A percentile compares a stretch with the other conserved stretches of the same genome.
Evolutionary conservation across 768 basidiomycete species (phyloP).

Genomic region (Gyrodon lividus): DNA sequence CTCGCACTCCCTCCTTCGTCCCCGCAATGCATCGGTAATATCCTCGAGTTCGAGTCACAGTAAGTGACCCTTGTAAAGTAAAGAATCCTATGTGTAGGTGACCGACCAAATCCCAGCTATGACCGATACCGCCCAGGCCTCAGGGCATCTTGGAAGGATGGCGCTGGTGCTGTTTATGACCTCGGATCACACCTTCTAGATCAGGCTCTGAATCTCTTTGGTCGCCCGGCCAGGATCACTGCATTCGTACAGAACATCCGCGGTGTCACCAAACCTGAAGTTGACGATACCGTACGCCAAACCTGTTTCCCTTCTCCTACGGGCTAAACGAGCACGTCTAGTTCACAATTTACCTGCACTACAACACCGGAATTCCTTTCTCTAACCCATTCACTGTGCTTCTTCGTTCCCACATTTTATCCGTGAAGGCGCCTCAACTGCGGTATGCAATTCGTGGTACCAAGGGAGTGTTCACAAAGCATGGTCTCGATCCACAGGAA

Average conservation of each 20-base stretch:
- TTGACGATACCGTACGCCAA: conserved; percentile 62
- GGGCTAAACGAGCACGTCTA: conserved; percentile 14
- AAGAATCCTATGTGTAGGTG: not conserved
- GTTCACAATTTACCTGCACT: conserved; percentile 57
- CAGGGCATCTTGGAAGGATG: conserved; percentile 81
- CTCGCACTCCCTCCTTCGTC: conserved; percentile 52
- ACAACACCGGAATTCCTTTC: conserved; percentile 37
- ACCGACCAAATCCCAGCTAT: conserved; percentile 43
- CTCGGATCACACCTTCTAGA: conserved; percentile 81
- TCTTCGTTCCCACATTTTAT: conserved; percentile 67
- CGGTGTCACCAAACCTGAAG: conserved; percentile 58
- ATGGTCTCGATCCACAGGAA: conserved; percentile 78
- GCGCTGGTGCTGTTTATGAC: conserved; percentile 70
- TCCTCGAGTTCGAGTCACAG: conserved; percentile 78
- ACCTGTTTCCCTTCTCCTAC: not conserved
- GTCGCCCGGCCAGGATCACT: conserved; percentile 64
- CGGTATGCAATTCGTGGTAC: conserved; percentile 74
- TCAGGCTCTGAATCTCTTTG: conserved; percentile 74
- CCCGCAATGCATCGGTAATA: conserved; percentile 53
- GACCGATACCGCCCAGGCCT: conserved; percentile 68
- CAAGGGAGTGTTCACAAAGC: conserved; percentile 70
- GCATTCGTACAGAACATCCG: conserved; percentile 71
- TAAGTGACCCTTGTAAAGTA: conserved; percentile 30
- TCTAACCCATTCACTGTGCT: conserved; percentile 63
- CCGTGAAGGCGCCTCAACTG: conserved; percentile 61